Conservation (phyloP, 1,139 yeast species). For the Pneumocystis oryctolagi region DNA sequence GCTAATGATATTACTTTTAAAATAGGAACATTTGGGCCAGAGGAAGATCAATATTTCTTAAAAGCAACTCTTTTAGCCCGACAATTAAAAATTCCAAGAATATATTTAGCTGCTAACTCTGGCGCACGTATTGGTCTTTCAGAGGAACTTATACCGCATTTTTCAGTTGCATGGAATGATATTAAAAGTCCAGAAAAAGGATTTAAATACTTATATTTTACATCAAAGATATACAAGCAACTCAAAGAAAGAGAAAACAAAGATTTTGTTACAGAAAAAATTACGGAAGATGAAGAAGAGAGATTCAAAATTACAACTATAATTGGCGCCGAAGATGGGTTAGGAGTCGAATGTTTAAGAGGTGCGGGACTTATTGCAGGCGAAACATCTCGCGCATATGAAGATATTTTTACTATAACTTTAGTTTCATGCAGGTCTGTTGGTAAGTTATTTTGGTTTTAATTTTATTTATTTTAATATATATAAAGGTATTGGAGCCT, state of each 20-base stretch:
- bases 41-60: slow-evolving; percentile 80
- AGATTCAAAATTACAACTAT: slow-evolving; percentile 70
- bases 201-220: slow-evolving; percentile 72
- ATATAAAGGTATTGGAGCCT: slow-evolving; percentile 69
- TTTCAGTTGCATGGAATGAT: slow-evolving; percentile 87
- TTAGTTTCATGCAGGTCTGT: slow-evolving; percentile 96
- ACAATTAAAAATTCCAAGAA: slow-evolving; percentile 80
- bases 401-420: slow-evolving; percentile 90
- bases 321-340: slow-evolving; percentile 87
- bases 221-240: slow-evolving; percentile 48
- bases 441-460: slow-evolving; percentile 32
- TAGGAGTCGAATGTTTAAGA: slow-evolving; percentile 94
- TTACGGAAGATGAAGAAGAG: slow-evolving; percentile 72
- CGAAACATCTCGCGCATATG: slow-evolving; percentile 92
- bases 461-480: neutral
- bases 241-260: slow-evolving; percentile 45
- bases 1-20: slow-evolving; percentile 95
- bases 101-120: slow-evolving; percentile 90
- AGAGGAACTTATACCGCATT: slow-evolving; percentile 79
- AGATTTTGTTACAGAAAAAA: slow-evolving; percentile 58
- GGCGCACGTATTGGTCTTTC: slow-evolving; percentile 99
- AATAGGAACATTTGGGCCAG: slow-evolving; percentile 98
- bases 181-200: slow-evolving; percentile 65
- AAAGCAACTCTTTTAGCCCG: slow-evolving; percentile 87
- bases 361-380: slow-evolving; percentile 99